Base-by-base conservation (phyloP, 2,329 filamentous ascomycete genomes). In the Phyllosticta citriasiana region DNA sequence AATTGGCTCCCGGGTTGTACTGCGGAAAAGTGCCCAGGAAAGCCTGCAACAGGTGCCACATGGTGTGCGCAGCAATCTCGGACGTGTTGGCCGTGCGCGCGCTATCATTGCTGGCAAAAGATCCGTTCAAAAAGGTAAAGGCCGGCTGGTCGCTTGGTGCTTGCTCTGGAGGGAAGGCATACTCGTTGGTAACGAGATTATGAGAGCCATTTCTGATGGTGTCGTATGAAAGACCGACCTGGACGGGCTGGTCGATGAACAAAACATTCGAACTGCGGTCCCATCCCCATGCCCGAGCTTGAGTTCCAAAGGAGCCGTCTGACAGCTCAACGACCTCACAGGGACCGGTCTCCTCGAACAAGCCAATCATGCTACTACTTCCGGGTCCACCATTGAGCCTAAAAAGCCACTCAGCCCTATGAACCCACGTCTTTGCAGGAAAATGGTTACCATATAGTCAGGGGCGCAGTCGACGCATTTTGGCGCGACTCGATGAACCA, bases 221-320 rank as follows among this genome's bases (percentile, higher is more conserved):
- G 68, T 91, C 88, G 68, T 83, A 85, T 1, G 85, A 88, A 65
- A 88, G 85, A 26, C 84, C 83, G 56, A 89, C 83, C 72, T 89
- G 85, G 64, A 86, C 85, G 25, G 86, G 86, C 82, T 91, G 72
- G 57, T 80, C 78, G 62, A 85, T 80, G 69, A 82, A 85, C 55
- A 85, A 74, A 68, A 85, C 74, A 66, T 85, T 85, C 33, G 80
- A 81, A 54, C 75, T 78, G 62, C 79, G 77, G 69, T 88, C 85
- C 85, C 85, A 88, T 16, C 84, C 83, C 82, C 83, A 88, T 68
- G 83, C 78, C 57, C 83, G 78, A 9, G 81, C 78, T 55, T 79
- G 74, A 0, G 84, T 87, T 14, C 79, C 79, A 62, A 84, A 82
- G 27, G 66, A 74, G 56, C 72, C 74, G 62, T 80, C 71, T 12